Conservation (phyloP, 2,329 filamentous ascomycete genomes). For the Orbilia brochopaga region DNA sequence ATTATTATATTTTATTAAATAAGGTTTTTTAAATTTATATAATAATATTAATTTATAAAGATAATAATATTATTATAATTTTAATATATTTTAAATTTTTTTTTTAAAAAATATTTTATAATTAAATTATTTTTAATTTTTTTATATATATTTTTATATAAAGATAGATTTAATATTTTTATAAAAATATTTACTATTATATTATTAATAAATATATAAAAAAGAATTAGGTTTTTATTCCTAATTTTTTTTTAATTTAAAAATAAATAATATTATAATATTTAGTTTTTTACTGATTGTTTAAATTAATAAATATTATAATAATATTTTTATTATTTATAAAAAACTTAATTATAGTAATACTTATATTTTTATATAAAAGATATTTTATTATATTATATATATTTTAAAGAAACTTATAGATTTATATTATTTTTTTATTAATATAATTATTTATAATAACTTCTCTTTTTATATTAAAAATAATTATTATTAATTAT, state of each 20-base stretch:
- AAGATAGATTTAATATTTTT: conserved; percentile 7
- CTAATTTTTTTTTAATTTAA: conserved; percentile 17
- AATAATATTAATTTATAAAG: conserved; percentile 2
- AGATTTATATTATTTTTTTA: conserved; percentile 24
- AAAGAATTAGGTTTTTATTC: conserved; percentile 9
- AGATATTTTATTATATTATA: conserved; percentile 26
- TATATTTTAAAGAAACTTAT: conserved; percentile 21
- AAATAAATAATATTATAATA: conserved; percentile 21
- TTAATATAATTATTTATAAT: conserved; percentile 21
- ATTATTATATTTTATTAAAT: conserved; percentile 12
- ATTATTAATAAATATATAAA: conserved; percentile 14
- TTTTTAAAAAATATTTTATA: conserved; percentile 10
- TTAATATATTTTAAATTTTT: conserved; percentile 8
- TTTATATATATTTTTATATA: conserved; percentile 6
- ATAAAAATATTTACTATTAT: conserved; percentile 21
- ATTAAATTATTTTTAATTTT: conserved; percentile 6
- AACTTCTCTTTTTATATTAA: conserved; percentile 26
- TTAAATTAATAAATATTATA: conserved; percentile 16
- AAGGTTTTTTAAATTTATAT: no score
- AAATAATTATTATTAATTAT: conserved; percentile 17
- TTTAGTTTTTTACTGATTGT: conserved; percentile 28
- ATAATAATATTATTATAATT: conserved; percentile 11
- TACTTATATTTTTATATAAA: conserved; percentile 25
- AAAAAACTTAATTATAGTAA: conserved; percentile 19
- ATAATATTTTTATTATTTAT: conserved; percentile 18